These are phyloP conservation scores for Neurospora sp. DNA, from an alignment of 495 filamentous ascomycete genomes.

Conservation along the genomic window DNA sequence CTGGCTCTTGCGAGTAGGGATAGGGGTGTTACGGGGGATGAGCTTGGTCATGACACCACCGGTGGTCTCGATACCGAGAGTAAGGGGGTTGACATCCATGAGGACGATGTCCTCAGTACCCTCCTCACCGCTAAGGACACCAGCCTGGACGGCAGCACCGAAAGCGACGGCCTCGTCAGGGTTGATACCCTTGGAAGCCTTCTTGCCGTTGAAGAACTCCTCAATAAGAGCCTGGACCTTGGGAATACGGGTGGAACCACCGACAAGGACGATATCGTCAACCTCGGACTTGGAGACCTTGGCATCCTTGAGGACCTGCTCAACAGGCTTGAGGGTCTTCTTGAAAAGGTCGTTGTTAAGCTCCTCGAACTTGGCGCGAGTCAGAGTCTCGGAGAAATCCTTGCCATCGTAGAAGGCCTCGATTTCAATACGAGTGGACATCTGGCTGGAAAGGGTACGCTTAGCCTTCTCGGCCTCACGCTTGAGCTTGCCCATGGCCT, in stretches of 20 bases:
- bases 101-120: constrained; percentile 72
- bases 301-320: constrained; percentile 90
- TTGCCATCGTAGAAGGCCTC: constrained; percentile 95
- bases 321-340: constrained; percentile 96
- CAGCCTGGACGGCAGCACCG: constrained; percentile 94
- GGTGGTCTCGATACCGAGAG: constrained; percentile 96
- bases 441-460: constrained; percentile 96
- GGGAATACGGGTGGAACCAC: constrained; percentile 92
- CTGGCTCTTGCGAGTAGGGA: constrained; percentile 94
- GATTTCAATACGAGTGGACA: constrained; percentile 96
- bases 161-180: constrained; percentile 97
- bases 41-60: constrained; percentile 98
- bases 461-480: constrained; percentile 99
- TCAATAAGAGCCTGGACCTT: constrained; percentile 92
- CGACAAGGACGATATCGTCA: constrained; percentile 82
- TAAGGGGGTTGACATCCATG: constrained; percentile 97
- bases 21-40: constrained; percentile 89
- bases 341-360: constrained; percentile 98
- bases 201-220: constrained; percentile 92
- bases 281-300: constrained; percentile 82
- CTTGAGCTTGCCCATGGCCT: constrained; percentile 99
- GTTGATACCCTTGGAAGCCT: constrained; percentile 97
- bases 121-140: constrained; percentile 82
- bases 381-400: constrained; percentile 97
- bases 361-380: constrained; percentile 98